Evolutionary conservation across 768 basidiomycete genomes (phyloP), one percentile per base, ranked within the genome.

Genomic region (Kwoniella dendrophila): DNA sequence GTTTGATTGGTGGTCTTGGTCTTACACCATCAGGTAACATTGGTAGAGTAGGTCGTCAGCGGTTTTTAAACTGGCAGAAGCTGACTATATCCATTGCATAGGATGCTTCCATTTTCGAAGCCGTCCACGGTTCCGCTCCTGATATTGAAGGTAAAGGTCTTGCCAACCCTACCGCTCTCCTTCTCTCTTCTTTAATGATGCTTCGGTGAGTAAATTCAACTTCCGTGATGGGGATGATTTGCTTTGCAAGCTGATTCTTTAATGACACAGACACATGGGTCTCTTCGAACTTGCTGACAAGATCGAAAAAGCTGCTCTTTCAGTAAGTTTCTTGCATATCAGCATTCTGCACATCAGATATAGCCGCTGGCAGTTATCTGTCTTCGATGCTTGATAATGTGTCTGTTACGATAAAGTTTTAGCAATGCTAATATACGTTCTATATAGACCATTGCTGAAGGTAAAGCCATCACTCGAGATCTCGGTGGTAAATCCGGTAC

Each of bases 101-200:
- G 89, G 93, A 97, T 80, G 96, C 96, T 34, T 97, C 94, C 57
- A 99, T 99, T 80, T 99, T 98, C 72, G 96, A 99, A 82, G 96
- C 96, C 64, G 96, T 99, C 11, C 96, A 99, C 81, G 96, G 96
- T 59, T 97, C 94, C 20, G 96, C 96, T 6, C 95, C 96, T n/a
- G 96, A 98, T 80, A 99, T 98, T 77, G 95, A 91, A 68, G 94
- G 91, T 82, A 82, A 76, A 82, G 81, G 63, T 51, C 68, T 75
- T 53, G 95, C 96, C 75, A 99, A 99, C 83, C 96, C 96, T n/a
- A 98, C 96, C n/a, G 96, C 96, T 2, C 85, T 99, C 45, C 83
- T 99, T 54, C 80, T 99, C 66, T 94, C 91, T 66, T 92, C 92
- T 59, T 82, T 98, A 64, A 98, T 98, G 96, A 97, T 98, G 95